A percentile compares a stretch with the other conserved stretches of the same genome.
Evolutionary conservation across 2,329 filamentous ascomycete species (phyloP).

Genomic region (Nakataea oryzae): DNA sequence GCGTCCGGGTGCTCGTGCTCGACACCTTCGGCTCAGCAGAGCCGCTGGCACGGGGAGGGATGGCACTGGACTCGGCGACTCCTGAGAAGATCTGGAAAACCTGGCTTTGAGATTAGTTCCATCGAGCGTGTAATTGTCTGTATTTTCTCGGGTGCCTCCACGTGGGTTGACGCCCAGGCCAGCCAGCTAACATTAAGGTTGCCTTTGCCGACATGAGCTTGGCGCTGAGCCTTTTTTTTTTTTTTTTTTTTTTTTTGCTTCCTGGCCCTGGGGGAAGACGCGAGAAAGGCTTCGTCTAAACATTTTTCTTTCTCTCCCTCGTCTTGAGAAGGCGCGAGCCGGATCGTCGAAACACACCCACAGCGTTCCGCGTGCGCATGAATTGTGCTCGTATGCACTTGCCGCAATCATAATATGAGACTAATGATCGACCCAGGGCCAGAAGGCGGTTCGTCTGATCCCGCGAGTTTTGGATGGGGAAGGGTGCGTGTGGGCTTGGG

Average conservation of each 20-base stretch:
- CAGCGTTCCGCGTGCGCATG: not conserved
- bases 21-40: not conserved
- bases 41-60: not conserved
- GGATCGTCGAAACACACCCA: not conserved
- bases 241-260: slow-evolving; percentile 44
- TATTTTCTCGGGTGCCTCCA: not conserved
- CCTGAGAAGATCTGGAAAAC: not conserved
- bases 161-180: too few species aligned
- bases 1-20: not conserved
- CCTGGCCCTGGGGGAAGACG: slow-evolving; percentile 18
- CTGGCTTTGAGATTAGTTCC: not conserved
- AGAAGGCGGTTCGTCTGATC: too few species aligned
- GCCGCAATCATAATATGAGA: not conserved
- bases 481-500: not conserved
- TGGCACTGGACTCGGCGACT: not conserved
- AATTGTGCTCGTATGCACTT: not conserved
- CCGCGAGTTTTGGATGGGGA: too few species aligned
- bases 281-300: not conserved
- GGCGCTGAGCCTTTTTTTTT: slow-evolving; percentile 1
- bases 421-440: not conserved
- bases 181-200: not conserved
- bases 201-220: not conserved
- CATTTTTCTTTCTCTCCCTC: too few species aligned
- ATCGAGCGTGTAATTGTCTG: not conserved
- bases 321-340: too few species aligned